Base-by-base conservation (phyloP, 352 stramenopile genomes). In the Globisporangium spinosum region DNA sequence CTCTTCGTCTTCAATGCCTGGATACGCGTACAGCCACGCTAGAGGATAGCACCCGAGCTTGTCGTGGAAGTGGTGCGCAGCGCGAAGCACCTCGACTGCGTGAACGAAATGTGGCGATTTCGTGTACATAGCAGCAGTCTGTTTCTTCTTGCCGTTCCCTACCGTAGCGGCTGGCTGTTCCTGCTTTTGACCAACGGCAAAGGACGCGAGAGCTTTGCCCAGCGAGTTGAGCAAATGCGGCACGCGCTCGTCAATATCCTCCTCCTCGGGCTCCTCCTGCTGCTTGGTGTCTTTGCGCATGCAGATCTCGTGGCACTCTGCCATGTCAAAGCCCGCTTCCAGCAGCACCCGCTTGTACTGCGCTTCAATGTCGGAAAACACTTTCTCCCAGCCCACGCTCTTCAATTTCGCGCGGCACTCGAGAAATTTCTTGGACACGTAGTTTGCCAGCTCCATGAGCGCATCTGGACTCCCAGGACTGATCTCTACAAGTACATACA, bases 31-130 rank as follows among this genome's bases (percentile, higher is more conserved):
- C 56, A 93, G 65, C 65, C 74, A 82, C 8, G 87, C 83, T 9
- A 95, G 74, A 51, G 83, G 79, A 66, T 95, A 95, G 59, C 83
- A 85, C 0, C 87, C 87, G 20, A 95, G 79, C 68, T 90, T 88
- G 74, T 95, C 87, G 69, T 95, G 85, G 40, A 93, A 89, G 62
- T 93, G 85, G 67, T 95, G 87, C 4, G 87, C 85, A 12, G 78
- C 80, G 0, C 78, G 79, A 12, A 95, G 70, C 38, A 91, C 75
- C 35, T 92, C 75, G 45, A 94, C 75, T 2, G 86, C 77, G 34
- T 88, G 82, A 1, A 70, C 68, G 17, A 82, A 89, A 4, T 70
- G 77, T 3, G 61, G 58, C 54, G 69, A 67, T 45, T 66, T 74
- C 59, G 70, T 49, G 25, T 22, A 25, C 25, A 12, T 13, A 32